These are phyloP conservation scores for Phialocephala sp. DNA, from an alignment of 2,329 filamentous ascomycete species.

Conservation along the genomic window DNA sequence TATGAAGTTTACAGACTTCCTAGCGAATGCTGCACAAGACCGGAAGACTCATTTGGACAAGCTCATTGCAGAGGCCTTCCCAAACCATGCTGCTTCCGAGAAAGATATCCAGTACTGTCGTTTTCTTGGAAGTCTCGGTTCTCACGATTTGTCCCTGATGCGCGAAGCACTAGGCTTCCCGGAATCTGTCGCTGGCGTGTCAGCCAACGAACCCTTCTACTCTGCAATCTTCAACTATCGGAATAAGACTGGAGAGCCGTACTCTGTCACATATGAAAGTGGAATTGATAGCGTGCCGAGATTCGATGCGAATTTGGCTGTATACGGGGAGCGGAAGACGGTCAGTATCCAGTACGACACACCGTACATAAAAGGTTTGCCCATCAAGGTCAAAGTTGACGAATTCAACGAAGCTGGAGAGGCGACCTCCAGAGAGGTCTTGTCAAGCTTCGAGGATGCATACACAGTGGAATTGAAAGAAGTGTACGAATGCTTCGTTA, in stretches of 20 bases:
- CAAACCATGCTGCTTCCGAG: constrained; percentile 40
- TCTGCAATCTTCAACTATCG: constrained; percentile 52
- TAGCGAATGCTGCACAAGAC: constrained; percentile 37
- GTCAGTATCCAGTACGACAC: constrained; percentile 61
- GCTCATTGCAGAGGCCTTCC: constrained; percentile 44
- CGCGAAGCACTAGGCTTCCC: constrained; percentile 58
- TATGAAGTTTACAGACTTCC: constrained; percentile 50
- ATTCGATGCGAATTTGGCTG: constrained; percentile 58
- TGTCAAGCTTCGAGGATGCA: constrained; percentile 50
- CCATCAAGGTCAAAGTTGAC: constrained; percentile 48
- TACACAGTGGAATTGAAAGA: constrained; percentile 48
- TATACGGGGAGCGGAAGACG: constrained; percentile 60
- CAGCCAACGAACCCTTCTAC: constrained; percentile 50
- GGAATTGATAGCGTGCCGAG: constrained; percentile 58
- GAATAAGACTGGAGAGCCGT: constrained; percentile 44
- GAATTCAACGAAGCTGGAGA: constrained; percentile 51
- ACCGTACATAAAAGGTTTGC: constrained; percentile 61
- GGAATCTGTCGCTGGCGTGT: constrained; percentile 51
- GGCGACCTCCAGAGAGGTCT: constrained; percentile 43
- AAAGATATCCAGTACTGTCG: constrained; percentile 44
- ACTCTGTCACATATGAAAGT: constrained; percentile 61
- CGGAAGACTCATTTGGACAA: constrained; percentile 20
- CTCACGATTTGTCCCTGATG: constrained; percentile 60
- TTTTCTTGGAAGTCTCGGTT: constrained; percentile 55
- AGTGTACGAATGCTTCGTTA: constrained; percentile 41